Evolutionary conservation across 2,329 filamentous ascomycete species (phyloP).

Genomic region (Orbilia oligospora): DNA sequence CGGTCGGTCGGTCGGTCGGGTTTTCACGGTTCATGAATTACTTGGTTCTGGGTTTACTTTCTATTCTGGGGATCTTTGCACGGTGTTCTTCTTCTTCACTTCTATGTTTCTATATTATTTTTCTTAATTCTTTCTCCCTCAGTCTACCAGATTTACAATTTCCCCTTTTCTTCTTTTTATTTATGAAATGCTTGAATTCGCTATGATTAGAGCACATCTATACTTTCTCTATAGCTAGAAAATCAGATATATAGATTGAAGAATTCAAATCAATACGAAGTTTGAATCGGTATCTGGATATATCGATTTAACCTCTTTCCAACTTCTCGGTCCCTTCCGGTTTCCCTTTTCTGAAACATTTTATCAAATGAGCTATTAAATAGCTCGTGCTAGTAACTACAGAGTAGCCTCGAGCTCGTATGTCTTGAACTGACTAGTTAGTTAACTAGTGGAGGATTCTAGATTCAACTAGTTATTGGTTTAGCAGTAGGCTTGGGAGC

Average conservation of each 20-base stretch:
- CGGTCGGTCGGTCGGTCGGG: constrained; percentile 19
- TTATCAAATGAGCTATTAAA: not conserved
- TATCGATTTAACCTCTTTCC: not conserved
- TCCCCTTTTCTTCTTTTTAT: not conserved
- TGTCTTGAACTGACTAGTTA: not conserved
- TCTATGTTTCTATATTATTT: constrained; percentile 29
- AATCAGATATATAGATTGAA: not conserved
- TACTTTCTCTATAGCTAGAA: constrained; percentile 6
- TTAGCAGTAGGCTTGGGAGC: not conserved
- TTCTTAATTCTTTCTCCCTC: constrained; percentile 11
- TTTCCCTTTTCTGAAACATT: not conserved
- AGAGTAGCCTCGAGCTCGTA: not conserved
- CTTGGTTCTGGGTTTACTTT: not conserved
- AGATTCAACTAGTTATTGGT: not conserved
- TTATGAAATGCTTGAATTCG: not conserved
- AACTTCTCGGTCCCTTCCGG: constrained; percentile 5
- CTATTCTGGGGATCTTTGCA: constrained; percentile 19
- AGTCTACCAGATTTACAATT: not conserved
- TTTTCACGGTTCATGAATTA: constrained; percentile 15
- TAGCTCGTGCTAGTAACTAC: not conserved
- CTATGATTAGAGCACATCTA: not conserved
- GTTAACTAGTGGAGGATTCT: constrained; percentile 8
- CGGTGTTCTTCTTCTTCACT: constrained; percentile 9
- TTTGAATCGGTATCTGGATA: constrained; percentile 20
- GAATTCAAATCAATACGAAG: constrained; percentile 3